Conservation (phyloP, 768 basidiomycete genomes). For the Hericium rajendrae region DNA sequence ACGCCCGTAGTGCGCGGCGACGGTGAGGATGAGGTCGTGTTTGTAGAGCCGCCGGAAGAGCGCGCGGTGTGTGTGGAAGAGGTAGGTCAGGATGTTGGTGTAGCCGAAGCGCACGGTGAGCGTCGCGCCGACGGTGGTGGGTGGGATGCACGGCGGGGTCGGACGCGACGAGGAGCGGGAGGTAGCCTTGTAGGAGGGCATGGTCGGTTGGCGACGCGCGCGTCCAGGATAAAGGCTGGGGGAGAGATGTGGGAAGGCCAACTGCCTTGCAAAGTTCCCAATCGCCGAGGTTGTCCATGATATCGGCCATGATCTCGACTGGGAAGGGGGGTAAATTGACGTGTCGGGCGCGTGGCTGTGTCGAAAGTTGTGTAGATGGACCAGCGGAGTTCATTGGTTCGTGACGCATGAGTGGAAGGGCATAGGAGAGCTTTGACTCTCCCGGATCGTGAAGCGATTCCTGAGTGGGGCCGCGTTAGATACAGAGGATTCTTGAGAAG, state of each 20-base stretch:
- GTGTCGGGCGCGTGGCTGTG: conserved; percentile 12
- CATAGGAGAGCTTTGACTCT: neutral
- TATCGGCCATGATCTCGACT: conserved; percentile 65
- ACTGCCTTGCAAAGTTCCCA: conserved; percentile 81
- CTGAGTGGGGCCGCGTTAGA: neutral
- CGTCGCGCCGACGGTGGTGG: conserved; percentile 62
- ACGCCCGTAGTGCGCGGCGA: conserved; percentile 70
- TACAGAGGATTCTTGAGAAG: too few relatives aligned
- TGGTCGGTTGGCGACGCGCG: conserved; percentile 60
- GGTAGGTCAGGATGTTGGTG: conserved; percentile 64
- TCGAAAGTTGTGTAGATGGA: neutral
- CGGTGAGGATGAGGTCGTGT: conserved; percentile 63
- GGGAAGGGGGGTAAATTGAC: conserved; percentile 47
- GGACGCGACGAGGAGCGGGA: conserved; percentile 50
- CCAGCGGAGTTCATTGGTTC: neutral
- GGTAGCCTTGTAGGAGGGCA: conserved; percentile 58
- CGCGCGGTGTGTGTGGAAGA: conserved; percentile 53
- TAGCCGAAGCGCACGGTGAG: conserved; percentile 66
- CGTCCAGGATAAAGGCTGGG: conserved; percentile 61
- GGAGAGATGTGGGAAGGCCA: conserved; percentile 59
- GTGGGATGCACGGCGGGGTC: conserved; percentile 45
- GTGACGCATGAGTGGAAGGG: neutral
- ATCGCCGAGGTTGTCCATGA: conserved; percentile 69
- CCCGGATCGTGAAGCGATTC: neutral
- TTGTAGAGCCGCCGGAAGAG: conserved; percentile 59